phyloP scores from a whole-genome alignment of 176 grass and related monocot genomes.

The Cenchrus purpureus region DNA sequence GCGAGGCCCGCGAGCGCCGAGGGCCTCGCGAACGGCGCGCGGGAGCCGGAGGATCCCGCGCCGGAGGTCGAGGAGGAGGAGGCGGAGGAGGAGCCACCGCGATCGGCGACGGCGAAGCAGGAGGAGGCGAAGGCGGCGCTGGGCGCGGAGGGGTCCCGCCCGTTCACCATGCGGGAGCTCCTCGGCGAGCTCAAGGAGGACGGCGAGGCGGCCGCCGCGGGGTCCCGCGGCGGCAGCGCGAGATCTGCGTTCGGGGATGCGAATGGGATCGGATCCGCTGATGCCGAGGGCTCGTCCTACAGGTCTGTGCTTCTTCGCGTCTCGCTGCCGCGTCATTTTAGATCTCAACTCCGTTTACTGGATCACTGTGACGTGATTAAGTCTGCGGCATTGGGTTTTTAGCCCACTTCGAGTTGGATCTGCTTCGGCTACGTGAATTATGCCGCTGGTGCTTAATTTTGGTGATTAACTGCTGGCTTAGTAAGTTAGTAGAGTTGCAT shows the following conservation, averaged over 20 bases:
- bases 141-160: conserved; percentile 54
- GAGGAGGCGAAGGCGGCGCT: conserved; percentile 50
- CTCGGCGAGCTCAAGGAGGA: conserved; percentile 87
- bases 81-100: conserved; percentile 51
- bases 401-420: neutral
- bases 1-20: neutral
- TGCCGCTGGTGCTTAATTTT: neutral
- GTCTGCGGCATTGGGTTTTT: conserved; percentile 15
- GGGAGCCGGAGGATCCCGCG: conserved; percentile 9
- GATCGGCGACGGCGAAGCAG: conserved; percentile 51
- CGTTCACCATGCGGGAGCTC: conserved; percentile 82
- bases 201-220: conserved; percentile 32
- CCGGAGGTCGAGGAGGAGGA: conserved; percentile 33
- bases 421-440: neutral
- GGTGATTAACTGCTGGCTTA: neutral
- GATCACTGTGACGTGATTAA: neutral
- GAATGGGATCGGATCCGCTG: conserved; percentile 52
- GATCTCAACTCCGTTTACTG: conserved; percentile 13
- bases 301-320: conserved; percentile 47
- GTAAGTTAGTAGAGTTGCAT: neutral
- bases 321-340: conserved; percentile 29
- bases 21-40: conserved; percentile 40
- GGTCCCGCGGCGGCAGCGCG: conserved; percentile 22
- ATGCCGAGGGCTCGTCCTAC: conserved; percentile 63
- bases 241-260: conserved; percentile 54